A percentile compares a stretch with the other conserved stretches of the same genome.
Evolutionary conservation across 495 filamentous ascomycete species (phyloP).

Genomic region (Daldinia bambusicola): DNA sequence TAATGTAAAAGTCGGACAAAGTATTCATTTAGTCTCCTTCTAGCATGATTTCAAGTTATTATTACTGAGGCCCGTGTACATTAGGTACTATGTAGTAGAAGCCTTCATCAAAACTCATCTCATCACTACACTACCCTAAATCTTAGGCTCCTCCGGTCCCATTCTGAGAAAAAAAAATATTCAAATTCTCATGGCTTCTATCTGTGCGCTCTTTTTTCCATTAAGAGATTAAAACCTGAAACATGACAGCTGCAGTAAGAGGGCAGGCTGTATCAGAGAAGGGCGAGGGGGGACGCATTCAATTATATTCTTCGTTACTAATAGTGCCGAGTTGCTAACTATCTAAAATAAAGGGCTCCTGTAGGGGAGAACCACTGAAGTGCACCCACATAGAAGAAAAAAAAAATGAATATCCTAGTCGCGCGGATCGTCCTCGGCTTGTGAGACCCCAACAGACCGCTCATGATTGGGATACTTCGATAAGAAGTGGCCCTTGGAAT

Average conservation of each 20-base stretch:
- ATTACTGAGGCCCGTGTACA: background rate
- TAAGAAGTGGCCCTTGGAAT: slow-evolving; percentile 38
- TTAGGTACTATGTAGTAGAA: no score
- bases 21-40: background rate
- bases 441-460: slow-evolving; percentile 34
- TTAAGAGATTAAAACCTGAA: slow-evolving; percentile 5
- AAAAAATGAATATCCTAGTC: slow-evolving; percentile 26
- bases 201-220: no score
- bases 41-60: background rate
- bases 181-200: slow-evolving; percentile 3
- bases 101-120: no score
- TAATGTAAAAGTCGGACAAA: background rate
- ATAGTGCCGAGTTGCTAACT: background rate
- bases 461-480: slow-evolving; percentile 36
- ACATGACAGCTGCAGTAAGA: slow-evolving; percentile 10
- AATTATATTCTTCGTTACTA: background rate
- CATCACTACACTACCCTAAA: background rate
- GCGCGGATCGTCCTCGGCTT: slow-evolving; percentile 37
- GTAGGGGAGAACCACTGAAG: slow-evolving; percentile 21
- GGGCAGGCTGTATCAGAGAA: slow-evolving; percentile 12
- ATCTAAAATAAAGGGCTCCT: slow-evolving; percentile 15
- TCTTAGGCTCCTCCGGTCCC: background rate
- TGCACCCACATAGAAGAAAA: slow-evolving; percentile 15
- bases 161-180: no score
- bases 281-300: background rate